phyloP scores from a whole-genome alignment of 441 rosid genomes.

The Erodium chrysanthum region DNA sequence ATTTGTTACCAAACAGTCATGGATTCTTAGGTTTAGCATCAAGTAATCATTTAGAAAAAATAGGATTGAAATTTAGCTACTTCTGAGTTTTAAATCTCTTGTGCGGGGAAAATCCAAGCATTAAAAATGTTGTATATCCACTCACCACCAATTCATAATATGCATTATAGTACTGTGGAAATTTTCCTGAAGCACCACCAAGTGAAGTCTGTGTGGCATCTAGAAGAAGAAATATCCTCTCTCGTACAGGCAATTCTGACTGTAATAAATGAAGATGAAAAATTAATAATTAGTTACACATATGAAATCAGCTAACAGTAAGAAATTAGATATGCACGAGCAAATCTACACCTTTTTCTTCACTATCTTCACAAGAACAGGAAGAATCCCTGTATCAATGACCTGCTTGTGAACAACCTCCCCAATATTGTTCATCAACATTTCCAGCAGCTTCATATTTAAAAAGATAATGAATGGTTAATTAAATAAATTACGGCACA shows the following conservation, averaged over 20 bases:
- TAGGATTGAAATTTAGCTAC: background rate
- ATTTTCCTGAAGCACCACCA: slow-evolving; percentile 85
- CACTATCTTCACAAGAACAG: slow-evolving; percentile 81
- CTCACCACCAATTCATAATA: slow-evolving; percentile 92
- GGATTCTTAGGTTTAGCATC: background rate
- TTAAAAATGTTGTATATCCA: slow-evolving; percentile 17
- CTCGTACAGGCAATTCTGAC: slow-evolving; percentile 84
- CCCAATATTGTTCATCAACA: slow-evolving; percentile 92
- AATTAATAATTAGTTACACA: background rate
- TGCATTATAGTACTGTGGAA: slow-evolving; percentile 77
- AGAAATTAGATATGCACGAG: slow-evolving; percentile 3
- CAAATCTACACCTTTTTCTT: slow-evolving; percentile 73
- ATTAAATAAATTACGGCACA: slow-evolving; percentile 13
- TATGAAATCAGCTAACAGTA: slow-evolving; percentile 7
- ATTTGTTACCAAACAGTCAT: no score
- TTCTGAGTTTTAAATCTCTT: background rate
- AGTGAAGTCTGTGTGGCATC: slow-evolving; percentile 95
- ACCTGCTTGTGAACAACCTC: slow-evolving; percentile 70
- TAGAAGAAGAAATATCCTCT: slow-evolving; percentile 86
- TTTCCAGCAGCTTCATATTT: slow-evolving; percentile 71
- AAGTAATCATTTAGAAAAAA: background rate
- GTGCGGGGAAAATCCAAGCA: background rate
- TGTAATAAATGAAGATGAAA: slow-evolving; percentile 26
- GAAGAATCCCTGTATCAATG: slow-evolving; percentile 60
- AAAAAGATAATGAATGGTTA: background rate